Evolutionary conservation across 164 flowering plant genomes (phyloP).

Genomic region (Warburgia ugandensis): DNA sequence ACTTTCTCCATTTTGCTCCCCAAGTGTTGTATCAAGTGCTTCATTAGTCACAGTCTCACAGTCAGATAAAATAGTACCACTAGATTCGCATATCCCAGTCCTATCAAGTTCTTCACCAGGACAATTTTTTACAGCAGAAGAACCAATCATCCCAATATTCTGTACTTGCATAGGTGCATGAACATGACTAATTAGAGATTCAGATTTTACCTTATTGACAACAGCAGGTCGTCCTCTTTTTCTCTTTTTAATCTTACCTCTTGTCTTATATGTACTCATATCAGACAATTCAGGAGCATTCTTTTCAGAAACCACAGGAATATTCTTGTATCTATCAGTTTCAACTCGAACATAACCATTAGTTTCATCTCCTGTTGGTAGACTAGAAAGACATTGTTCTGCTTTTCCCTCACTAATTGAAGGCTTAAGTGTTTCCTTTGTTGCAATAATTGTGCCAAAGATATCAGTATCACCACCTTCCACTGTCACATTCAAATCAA

Average conservation of each 20-base stretch:
- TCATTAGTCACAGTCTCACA: background rate
- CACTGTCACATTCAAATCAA: background rate
- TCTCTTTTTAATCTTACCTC: background rate
- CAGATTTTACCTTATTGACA: too few relatives aligned
- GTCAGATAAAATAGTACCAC: background rate
- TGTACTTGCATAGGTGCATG: too few relatives aligned
- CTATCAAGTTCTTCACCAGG: background rate
- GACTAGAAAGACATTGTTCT: constrained; percentile 3
- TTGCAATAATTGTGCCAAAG: background rate
- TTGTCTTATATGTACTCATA: background rate
- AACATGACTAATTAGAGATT: too few relatives aligned
- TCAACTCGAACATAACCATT: background rate
- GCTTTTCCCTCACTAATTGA: background rate
- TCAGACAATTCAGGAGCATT: too few relatives aligned
- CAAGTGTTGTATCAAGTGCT: background rate
- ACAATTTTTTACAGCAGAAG: background rate
- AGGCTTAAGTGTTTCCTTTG: background rate
- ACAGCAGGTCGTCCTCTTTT: background rate
- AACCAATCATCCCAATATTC: too few relatives aligned
- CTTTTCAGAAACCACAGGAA: constrained; percentile 4
- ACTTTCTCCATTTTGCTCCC: background rate
- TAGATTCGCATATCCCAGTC: background rate
- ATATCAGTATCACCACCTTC: background rate
- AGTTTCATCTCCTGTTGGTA: background rate
- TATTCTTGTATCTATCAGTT: background rate